phyloP scores from a whole-genome alignment of 495 filamentous ascomycete genomes.

The Lasiosphaeria miniovina region DNA sequence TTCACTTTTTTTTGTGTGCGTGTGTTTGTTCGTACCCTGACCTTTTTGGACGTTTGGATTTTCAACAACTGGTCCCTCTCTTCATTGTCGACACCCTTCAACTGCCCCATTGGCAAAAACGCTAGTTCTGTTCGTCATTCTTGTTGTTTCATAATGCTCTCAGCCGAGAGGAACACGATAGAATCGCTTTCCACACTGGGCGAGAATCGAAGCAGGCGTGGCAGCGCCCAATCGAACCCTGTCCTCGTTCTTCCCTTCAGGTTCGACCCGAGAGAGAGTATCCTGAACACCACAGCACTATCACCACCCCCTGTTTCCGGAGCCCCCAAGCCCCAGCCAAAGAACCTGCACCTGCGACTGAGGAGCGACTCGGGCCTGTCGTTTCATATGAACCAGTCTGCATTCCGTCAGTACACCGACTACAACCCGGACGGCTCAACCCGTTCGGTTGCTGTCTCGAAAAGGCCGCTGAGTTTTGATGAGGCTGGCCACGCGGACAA shows the following conservation, averaged over 20 bases:
- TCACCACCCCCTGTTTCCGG: conserved; percentile 25
- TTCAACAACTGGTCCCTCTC: background rate
- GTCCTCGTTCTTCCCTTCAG: conserved; percentile 11
- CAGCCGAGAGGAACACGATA: conserved; percentile 16
- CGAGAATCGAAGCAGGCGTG: conserved; percentile 14
- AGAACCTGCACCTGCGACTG: conserved; percentile 26
- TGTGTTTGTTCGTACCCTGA: background rate
- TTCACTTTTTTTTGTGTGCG: background rate
- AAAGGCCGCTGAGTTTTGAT: conserved; percentile 14
- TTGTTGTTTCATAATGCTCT: conserved; percentile 12
- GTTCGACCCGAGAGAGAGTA: conserved; percentile 9
- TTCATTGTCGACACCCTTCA: too few species aligned
- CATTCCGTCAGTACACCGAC: conserved; percentile 34
- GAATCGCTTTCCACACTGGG: conserved; percentile 20
- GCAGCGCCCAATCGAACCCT: conserved; percentile 17
- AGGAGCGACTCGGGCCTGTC: conserved; percentile 41
- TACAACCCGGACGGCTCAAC: conserved; percentile 29
- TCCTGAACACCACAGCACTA: conserved; percentile 17
- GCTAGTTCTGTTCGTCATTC: background rate
- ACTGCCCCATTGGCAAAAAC: too few species aligned
- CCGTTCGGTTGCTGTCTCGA: conserved; percentile 4
- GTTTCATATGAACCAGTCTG: conserved; percentile 33
- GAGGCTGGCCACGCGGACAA: conserved; percentile 21
- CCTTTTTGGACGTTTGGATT: background rate
- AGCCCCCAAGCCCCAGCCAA: conserved; percentile 10